Evolutionary conservation across 768 basidiomycete species (phyloP).

Genomic region (Tricholoma furcatifolium): DNA sequence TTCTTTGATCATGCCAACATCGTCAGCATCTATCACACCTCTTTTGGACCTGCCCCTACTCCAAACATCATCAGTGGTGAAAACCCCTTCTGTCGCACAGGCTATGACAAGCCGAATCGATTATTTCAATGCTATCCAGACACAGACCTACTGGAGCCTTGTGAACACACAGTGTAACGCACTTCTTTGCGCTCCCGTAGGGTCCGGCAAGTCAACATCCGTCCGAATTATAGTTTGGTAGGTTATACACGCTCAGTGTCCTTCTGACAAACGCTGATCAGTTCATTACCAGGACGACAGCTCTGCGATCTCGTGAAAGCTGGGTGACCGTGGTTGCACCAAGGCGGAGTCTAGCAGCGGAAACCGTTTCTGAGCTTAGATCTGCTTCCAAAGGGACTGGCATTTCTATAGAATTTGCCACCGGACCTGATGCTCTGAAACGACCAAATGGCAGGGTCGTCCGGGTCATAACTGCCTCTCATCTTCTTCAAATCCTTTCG

Average conservation of each 20-base stretch:
- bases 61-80: conserved; percentile 45
- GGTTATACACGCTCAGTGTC: conserved; percentile 22
- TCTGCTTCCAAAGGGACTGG: conserved; percentile 33
- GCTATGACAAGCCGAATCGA: conserved; percentile 45
- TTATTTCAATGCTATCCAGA: conserved; percentile 83
- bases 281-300: conserved; percentile 48
- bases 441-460: conserved; percentile 43
- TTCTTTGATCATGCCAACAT: conserved; percentile 71
- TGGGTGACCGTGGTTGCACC: conserved; percentile 69
- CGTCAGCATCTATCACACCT: conserved; percentile 55
- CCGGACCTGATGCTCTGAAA: conserved; percentile 36
- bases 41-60: conserved; percentile 78
- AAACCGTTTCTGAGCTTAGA: conserved; percentile 54
- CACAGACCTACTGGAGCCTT: conserved; percentile 84
- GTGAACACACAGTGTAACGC: conserved; percentile 65
- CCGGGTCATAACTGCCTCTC: conserved; percentile 54
- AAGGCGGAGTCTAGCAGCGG: conserved; percentile 51
- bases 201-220: conserved; percentile 78
- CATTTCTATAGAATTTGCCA: conserved; percentile 35
- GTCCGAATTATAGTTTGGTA: conserved; percentile 75
- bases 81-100: conserved; percentile 42
- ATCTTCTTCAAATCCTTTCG: conserved; percentile 46
- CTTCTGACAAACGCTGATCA: conserved; percentile 6
- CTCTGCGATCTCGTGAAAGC: conserved; percentile 38
- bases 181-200: conserved; percentile 75